Evolutionary conservation across 202 grass and related monocot species (phyloP).

Genomic region (Sporobolus alterniflorus): DNA sequence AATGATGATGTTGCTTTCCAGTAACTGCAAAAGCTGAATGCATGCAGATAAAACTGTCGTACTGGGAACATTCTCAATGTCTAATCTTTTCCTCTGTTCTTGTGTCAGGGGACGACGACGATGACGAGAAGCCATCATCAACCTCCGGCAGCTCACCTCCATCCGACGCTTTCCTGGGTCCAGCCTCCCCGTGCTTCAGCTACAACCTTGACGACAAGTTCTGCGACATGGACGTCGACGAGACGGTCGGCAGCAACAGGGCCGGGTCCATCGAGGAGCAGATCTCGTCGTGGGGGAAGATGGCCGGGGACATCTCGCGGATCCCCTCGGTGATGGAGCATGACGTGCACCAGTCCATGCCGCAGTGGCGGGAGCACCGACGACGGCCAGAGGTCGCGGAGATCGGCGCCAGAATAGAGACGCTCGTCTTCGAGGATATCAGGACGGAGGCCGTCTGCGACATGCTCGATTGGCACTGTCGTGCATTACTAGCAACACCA

Average conservation of each 20-base stretch:
- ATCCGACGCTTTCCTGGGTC: conserved; percentile 25
- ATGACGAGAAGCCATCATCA: conserved; percentile 67
- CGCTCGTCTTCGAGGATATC: conserved; percentile 94
- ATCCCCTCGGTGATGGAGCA: conserved; percentile 65
- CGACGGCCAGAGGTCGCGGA: conserved; percentile 42
- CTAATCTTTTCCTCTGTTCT: not conserved
- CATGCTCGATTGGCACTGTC: conserved; percentile 67
- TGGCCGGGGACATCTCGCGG: conserved; percentile 53
- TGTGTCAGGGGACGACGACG: conserved; percentile 67
- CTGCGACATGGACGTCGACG: conserved; percentile 38
- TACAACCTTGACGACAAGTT: conserved; percentile 33
- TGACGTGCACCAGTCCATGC: conserved; percentile 58
- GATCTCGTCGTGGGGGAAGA: conserved; percentile 70
- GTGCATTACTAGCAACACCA: conserved; percentile 51
- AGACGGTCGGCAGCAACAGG: conserved; percentile 10
- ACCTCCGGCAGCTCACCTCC: conserved; percentile 55
- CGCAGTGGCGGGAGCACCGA: conserved; percentile 56
- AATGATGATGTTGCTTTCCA: not conserved
- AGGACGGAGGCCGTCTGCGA: conserved; percentile 67
- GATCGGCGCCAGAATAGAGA: conserved; percentile 78
- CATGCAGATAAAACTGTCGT: not conserved
- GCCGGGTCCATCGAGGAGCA: conserved; percentile 47
- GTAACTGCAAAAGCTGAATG: not conserved
- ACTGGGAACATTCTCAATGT: not conserved
- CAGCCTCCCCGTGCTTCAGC: conserved; percentile 45